These are phyloP conservation scores for Lagenidium sp. DNA, from an alignment of 352 stramenopile species.

Conservation along the genomic window DNA sequence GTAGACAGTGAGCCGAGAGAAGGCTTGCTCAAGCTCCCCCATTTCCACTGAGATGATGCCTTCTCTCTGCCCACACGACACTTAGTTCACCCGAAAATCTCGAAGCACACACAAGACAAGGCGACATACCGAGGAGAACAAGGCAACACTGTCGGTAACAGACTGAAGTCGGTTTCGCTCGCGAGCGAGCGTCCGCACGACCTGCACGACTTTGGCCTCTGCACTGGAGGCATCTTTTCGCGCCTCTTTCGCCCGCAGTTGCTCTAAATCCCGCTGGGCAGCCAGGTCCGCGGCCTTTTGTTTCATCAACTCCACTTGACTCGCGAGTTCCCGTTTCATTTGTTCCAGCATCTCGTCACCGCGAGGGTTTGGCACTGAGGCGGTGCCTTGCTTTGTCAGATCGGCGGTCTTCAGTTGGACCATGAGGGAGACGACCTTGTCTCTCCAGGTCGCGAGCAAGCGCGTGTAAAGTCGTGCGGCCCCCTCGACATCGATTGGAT, in stretches of 20 bases:
- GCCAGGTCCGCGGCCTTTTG: constrained; percentile 40
- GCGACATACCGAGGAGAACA: constrained; percentile 27
- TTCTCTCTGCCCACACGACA: constrained; percentile 23
- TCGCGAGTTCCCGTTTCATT: constrained; percentile 8
- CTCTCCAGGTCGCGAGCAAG: constrained; percentile 37
- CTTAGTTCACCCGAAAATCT: no score
- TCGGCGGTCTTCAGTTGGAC: constrained; percentile 38
- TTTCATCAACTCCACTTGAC: constrained; percentile 35
- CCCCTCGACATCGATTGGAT: constrained; percentile 5
- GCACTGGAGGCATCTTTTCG: constrained; percentile 16
- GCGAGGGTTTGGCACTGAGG: neutral
- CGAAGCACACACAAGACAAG: neutral
- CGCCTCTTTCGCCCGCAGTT: constrained; percentile 19
- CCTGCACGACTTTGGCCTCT: constrained; percentile 30
- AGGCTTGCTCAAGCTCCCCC: constrained; percentile 21
- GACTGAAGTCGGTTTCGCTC: constrained; percentile 39
- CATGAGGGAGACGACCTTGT: constrained; percentile 47
- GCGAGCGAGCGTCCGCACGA: constrained; percentile 31
- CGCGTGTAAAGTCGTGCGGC: constrained; percentile 20
- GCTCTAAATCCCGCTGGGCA: constrained; percentile 51
- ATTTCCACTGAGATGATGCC: constrained; percentile 38
- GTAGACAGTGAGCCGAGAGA: constrained; percentile 23
- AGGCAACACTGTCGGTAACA: constrained; percentile 29
- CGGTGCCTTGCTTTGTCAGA: constrained; percentile 6
- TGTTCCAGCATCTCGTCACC: neutral